These are phyloP conservation scores for Bryoglossum gracile DNA, from an alignment of 495 filamentous ascomycete genomes.

Conservation along the genomic window DNA sequence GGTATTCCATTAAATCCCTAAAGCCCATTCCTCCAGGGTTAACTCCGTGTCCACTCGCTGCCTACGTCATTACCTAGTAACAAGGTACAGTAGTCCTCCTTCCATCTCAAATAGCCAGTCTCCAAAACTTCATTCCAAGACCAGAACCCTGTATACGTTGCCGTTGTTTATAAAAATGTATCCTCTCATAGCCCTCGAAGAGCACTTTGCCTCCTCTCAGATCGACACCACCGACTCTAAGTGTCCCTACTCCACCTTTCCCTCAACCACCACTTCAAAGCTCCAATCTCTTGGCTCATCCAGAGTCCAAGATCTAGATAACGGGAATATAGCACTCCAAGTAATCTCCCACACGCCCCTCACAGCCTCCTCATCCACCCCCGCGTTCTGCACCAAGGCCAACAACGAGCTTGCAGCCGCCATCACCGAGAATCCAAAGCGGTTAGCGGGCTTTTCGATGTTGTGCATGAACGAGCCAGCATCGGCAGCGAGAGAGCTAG, in stretches of 20 bases:
- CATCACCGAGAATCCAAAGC: constrained; percentile 34
- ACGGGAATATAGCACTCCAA: constrained; percentile 44
- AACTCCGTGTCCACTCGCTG: no score
- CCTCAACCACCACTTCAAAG: constrained; percentile 19
- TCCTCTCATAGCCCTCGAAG: constrained; percentile 51
- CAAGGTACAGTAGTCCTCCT: no score
- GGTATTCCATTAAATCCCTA: no score
- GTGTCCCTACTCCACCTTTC: constrained; percentile 29
- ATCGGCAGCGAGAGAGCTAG: constrained; percentile 42
- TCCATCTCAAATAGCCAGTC: no score
- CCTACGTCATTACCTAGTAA: no score
- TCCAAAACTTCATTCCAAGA: no score
- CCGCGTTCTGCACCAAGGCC: constrained; percentile 31
- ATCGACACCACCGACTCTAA: constrained; percentile 21
- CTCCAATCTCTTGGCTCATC: constrained; percentile 28
- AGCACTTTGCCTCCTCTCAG: constrained; percentile 46
- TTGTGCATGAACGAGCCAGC: constrained; percentile 39
- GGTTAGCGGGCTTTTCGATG: constrained; percentile 48
- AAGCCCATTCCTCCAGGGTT: no score
- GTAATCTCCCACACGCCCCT: constrained; percentile 47
- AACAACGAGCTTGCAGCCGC: constrained; percentile 49
- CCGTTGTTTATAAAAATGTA: no score
- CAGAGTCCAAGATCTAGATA: constrained; percentile 46
- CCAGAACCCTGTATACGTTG: no score
- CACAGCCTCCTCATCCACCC: constrained; percentile 18